These are phyloP conservation scores for Pseudovirgaria hyperparasitica DNA, from an alignment of 2,329 filamentous ascomycete genomes.

Conservation along the genomic window DNA sequence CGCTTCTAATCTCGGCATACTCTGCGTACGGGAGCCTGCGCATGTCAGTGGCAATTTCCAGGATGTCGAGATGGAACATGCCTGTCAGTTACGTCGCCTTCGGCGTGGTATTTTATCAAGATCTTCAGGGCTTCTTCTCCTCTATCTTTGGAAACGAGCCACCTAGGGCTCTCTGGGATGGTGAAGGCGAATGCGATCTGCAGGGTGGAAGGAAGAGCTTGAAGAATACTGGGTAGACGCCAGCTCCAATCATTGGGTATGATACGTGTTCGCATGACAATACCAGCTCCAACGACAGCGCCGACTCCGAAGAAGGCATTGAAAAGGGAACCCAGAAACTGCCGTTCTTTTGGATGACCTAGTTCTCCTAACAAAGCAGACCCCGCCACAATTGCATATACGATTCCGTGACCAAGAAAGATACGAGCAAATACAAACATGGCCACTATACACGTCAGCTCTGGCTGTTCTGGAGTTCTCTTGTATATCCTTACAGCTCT, in stretches of 20 bases:
- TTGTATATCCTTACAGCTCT: slow-evolving; percentile 23
- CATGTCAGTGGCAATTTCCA: background rate
- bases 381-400: slow-evolving; percentile 49
- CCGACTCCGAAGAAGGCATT: slow-evolving; percentile 56
- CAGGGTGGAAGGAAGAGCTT: slow-evolving; percentile 48
- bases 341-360: slow-evolving; percentile 55
- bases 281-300: slow-evolving; percentile 42
- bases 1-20: slow-evolving; percentile 52
- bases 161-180: slow-evolving; percentile 54
- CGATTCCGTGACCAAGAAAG: slow-evolving; percentile 55
- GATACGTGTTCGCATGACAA: slow-evolving; percentile 49
- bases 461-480: background rate
- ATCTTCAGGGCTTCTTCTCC: slow-evolving; percentile 49
- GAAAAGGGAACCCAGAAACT: slow-evolving; percentile 52
- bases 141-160: slow-evolving; percentile 50
- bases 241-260: slow-evolving; percentile 52
- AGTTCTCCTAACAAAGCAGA: slow-evolving; percentile 54
- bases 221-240: slow-evolving; percentile 53
- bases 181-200: slow-evolving; percentile 50
- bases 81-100: slow-evolving; percentile 36
- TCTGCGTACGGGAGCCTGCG: slow-evolving; percentile 49
- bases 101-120: slow-evolving; percentile 51
- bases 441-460: slow-evolving; percentile 13
- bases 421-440: slow-evolving; percentile 49
- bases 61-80: background rate